These are phyloP conservation scores for Phytopythium delawarense DNA, from an alignment of 352 stramenopile genomes.

Conservation along the genomic window DNA sequence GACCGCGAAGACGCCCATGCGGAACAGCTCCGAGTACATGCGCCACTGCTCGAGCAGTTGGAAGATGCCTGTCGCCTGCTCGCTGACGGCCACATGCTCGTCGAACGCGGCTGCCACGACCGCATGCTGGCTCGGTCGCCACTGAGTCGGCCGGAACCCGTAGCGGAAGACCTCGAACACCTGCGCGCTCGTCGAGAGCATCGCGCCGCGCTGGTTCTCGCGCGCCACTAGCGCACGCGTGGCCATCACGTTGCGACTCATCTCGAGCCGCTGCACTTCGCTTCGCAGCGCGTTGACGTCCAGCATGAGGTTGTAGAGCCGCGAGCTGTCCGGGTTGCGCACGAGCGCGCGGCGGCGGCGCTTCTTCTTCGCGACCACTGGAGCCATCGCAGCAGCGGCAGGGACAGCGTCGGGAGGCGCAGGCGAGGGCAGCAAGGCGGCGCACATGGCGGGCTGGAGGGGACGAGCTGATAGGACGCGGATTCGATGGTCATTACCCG, in stretches of 20 bases:
- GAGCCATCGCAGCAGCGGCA: neutral
- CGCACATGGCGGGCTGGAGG: neutral
- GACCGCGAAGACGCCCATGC: neutral
- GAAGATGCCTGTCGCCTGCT: neutral
- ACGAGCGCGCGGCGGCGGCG: conserved; percentile 1
- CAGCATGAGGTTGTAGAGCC: conserved; percentile 21
- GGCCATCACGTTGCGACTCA: neutral
- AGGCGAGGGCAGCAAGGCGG: neutral
- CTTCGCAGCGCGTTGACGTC: conserved; percentile 22
- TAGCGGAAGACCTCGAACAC: neutral
- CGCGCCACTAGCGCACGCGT: neutral
- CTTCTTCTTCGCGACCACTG: neutral
- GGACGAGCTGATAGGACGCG: too few relatives aligned
- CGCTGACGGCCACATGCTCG: neutral
- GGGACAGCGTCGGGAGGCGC: neutral
- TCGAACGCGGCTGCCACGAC: neutral
- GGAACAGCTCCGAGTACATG: conserved; percentile 2
- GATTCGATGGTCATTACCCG: too few relatives aligned
- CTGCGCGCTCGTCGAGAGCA: neutral
- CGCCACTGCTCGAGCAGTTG: neutral
- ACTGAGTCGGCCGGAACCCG: neutral
- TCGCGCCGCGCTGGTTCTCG: neutral
- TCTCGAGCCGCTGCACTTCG: conserved; percentile 11
- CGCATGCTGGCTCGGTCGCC: neutral
- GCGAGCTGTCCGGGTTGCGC: conserved; percentile 7